These are phyloP conservation scores for Neoarthrinium moseri DNA, from an alignment of 2,329 filamentous ascomycete species.

Conservation along the genomic window DNA sequence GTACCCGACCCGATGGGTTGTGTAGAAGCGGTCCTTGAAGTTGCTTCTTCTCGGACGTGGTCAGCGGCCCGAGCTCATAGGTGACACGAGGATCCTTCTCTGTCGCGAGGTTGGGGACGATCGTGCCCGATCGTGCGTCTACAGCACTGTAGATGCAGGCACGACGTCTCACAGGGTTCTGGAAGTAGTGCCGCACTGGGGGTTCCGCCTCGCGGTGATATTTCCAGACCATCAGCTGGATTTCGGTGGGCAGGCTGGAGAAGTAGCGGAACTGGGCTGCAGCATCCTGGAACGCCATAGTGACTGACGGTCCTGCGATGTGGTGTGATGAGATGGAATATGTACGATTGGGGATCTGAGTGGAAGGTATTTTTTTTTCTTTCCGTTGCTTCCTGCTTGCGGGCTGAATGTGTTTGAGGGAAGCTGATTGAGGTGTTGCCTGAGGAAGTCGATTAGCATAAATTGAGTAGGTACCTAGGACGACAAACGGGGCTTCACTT, in stretches of 20 bases:
- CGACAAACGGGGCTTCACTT: too few species aligned
- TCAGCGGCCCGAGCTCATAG: not conserved
- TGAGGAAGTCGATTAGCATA: too few species aligned
- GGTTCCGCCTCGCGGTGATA: not conserved
- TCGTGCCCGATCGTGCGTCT: not conserved
- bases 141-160: not conserved
- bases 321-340: too few species aligned
- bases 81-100: not conserved
- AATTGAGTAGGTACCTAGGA: too few species aligned
- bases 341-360: too few species aligned
- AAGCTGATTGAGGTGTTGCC: too few species aligned
- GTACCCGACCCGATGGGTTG: not conserved
- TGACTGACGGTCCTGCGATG: not conserved
- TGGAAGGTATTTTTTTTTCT: too few species aligned
- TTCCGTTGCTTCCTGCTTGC: too few species aligned
- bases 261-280: not conserved
- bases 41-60: not conserved
- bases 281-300: not conserved
- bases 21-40: not conserved
- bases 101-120: not conserved
- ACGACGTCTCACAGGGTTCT: not conserved
- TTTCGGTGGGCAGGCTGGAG: not conserved
- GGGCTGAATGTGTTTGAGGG: too few species aligned
- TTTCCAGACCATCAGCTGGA: not conserved
- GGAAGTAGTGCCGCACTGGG: not conserved